Base-by-base conservation (phyloP, 768 basidiomycete genomes). In the Hydnum rufescens region DNA sequence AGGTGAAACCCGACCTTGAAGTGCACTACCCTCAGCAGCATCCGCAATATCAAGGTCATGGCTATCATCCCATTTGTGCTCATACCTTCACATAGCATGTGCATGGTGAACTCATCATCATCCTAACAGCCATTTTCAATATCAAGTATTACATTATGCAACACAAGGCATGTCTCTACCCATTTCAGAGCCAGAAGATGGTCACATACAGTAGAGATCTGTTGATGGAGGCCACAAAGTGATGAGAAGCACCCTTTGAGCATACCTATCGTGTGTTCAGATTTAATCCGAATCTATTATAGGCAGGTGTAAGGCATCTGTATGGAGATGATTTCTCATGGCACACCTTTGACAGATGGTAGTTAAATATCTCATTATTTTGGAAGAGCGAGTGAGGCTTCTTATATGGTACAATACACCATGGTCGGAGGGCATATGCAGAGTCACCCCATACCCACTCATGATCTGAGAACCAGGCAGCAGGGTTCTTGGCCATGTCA, bases 181-280 rank as follows among this genome's bases (percentile, higher is more conserved):
- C 34, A 39, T 8, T n/a, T n/a, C n/a, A n/a, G n/a, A n/a, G n/a
- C n/a, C n/a, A n/a, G n/a, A n/a, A n/a, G n/a, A n/a, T n/a, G 53
- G 25, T 54, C 30, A 25, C 34, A 30, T 31, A 54, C 44, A 29
- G 52, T 6, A 13, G 53, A 54, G 23, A 54, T 54, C 6, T 22
- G 5, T 43, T 43, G 34, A 18, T n/a, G n/a, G n/a, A n/a, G n/a
- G n/a, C n/a, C n/a, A n/a, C n/a, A n/a, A n/a, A n/a, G n/a, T n/a
- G n/a, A 64, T 54, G 65, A 64, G 32, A 61, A 68, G 18, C 66
- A 56, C 3, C 62, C 61, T 51, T 68, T 67, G 3, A 68, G 34
- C 2, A 61, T 61, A 18, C 66, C 66, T 60, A 68, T 67, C 48
- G 63, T 65, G 53, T 68, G 66, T 52, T 68, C 64, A 4, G 66